phyloP scores from a whole-genome alignment of 768 basidiomycete species.

The Tulasnella sp. region DNA sequence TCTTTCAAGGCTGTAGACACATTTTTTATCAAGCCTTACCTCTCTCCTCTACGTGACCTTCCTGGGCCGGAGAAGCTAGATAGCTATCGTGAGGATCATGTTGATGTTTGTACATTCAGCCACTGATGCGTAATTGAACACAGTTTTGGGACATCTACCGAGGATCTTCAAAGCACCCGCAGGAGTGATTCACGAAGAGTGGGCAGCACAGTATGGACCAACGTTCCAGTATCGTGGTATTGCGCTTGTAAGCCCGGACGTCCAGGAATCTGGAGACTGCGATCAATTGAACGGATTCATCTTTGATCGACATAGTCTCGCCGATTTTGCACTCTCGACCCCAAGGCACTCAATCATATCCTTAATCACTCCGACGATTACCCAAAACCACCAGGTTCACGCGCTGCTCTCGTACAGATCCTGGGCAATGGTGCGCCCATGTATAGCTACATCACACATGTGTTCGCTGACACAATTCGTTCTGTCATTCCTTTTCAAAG shows the following conservation, averaged over 20 bases:
- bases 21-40: background rate
- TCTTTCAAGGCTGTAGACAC: too few relatives aligned
- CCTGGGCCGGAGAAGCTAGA: constrained; percentile 33
- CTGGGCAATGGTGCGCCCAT: constrained; percentile 1
- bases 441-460: background rate
- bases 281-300: background rate
- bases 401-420: background rate
- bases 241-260: constrained; percentile 32
- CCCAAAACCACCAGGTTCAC: background rate
- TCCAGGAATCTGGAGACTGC: too few relatives aligned
- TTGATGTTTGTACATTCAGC: too few relatives aligned
- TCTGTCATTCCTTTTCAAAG: background rate
- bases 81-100: constrained; percentile 27
- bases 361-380: background rate
- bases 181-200: constrained; percentile 32
- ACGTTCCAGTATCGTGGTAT: constrained; percentile 36
- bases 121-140: constrained; percentile 3
- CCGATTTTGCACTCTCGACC: constrained; percentile 2
- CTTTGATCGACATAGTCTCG: background rate
- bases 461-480: background rate
- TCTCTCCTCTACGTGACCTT: constrained; percentile 37
- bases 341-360: constrained; percentile 3
- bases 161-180: constrained; percentile 35
- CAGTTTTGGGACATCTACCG: constrained; percentile 39
- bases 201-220: constrained; percentile 39